Evolutionary conservation across 495 filamentous ascomycete species (phyloP).

Genomic region (Penicillium soppii): DNA sequence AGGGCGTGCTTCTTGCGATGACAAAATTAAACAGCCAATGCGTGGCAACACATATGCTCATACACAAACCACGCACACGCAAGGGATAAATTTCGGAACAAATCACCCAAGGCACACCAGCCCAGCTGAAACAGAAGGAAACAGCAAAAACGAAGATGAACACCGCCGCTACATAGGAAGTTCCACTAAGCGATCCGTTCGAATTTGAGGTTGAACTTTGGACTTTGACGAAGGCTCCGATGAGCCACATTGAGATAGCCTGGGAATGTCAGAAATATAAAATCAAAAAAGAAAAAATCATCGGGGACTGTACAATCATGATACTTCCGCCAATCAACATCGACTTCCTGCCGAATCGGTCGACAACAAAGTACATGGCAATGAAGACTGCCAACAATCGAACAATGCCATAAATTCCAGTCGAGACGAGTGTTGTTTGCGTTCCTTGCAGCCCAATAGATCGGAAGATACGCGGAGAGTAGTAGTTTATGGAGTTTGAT

Average conservation of each 20-base stretch:
- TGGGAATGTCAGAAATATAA: constrained; percentile 50
- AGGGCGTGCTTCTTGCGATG: constrained; percentile 62
- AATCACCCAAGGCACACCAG: constrained; percentile 62
- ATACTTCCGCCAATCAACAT: constrained; percentile 68
- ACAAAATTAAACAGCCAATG: constrained; percentile 75
- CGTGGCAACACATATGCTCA: constrained; percentile 60
- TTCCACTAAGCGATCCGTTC: constrained; percentile 50
- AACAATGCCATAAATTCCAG: constrained; percentile 47
- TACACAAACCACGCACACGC: constrained; percentile 57
- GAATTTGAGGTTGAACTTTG: constrained; percentile 40
- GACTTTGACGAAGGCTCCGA: constrained; percentile 62
- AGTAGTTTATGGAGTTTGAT: too few species aligned
- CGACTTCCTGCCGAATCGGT: constrained; percentile 61
- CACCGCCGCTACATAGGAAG: too few species aligned
- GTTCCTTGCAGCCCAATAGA: too few species aligned
- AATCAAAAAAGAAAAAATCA: constrained; percentile 59
- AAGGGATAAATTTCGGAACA: constrained; percentile 57
- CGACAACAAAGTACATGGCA: constrained; percentile 65
- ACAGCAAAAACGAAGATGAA: constrained; percentile 70
- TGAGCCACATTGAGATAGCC: too few species aligned
- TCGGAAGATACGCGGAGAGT: too few species aligned
- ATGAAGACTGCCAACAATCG: constrained; percentile 52
- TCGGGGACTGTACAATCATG: too few species aligned
- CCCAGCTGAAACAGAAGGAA: constrained; percentile 67
- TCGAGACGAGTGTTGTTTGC: constrained; percentile 47